phyloP scores from a whole-genome alignment of 305 asterid genomes.

The Fraxinus platypoda region DNA sequence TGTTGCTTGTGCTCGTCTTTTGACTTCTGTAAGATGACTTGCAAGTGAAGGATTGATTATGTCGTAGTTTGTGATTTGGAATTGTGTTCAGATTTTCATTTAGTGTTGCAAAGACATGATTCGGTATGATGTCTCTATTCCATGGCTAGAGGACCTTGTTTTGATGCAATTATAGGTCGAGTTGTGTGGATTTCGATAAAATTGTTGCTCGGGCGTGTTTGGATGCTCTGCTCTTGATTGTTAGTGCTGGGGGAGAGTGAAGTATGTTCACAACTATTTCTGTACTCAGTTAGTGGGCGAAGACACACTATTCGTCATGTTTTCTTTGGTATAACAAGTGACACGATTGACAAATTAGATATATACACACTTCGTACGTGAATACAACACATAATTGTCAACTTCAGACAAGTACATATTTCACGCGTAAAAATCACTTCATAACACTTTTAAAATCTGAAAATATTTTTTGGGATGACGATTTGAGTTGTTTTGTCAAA shows the following conservation, averaged over 20 bases:
- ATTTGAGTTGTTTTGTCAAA: not conserved
- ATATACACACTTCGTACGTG: not conserved
- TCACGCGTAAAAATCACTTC: not conserved
- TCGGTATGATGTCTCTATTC: not conserved
- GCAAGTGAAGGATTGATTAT: not conserved
- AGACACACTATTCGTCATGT: not conserved
- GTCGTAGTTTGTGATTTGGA: not conserved
- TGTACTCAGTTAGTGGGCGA: not conserved
- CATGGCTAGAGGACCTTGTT: not conserved
- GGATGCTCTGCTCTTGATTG: not conserved
- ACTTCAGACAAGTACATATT: not conserved
- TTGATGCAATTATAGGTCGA: not conserved
- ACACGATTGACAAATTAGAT: not conserved
- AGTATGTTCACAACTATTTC: not conserved
- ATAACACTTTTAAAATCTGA: not conserved
- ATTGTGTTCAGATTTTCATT: not conserved
- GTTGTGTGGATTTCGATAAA: not conserved
- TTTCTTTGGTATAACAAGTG: not conserved
- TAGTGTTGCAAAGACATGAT: not conserved
- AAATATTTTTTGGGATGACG: not conserved
- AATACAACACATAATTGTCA: not conserved
- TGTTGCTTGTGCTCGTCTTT: not conserved
- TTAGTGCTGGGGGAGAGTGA: not conserved
- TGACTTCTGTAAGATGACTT: not conserved
- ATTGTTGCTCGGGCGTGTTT: not conserved